phyloP scores from a whole-genome alignment of 768 basidiomycete species.

The Trichaptum fuscoviolaceum region DNA sequence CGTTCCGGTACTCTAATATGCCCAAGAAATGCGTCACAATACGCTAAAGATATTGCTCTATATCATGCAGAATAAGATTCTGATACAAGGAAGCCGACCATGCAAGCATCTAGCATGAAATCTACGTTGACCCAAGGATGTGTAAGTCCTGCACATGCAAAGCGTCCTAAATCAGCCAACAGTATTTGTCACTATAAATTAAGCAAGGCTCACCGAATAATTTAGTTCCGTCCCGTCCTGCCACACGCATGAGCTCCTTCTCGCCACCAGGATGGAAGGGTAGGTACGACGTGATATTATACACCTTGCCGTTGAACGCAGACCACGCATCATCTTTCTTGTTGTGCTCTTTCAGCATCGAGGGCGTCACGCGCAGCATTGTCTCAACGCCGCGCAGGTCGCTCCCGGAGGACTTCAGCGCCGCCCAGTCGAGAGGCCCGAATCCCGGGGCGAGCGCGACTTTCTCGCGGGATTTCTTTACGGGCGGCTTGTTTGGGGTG shows the following conservation, averaged over 20 bases:
- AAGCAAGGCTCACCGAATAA: slow-evolving; percentile 69
- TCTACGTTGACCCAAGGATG: slow-evolving; percentile 99
- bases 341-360: slow-evolving; percentile 74
- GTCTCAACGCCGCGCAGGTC: slow-evolving; percentile 78
- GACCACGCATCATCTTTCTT: slow-evolving; percentile 90
- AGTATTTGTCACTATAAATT: not conserved
- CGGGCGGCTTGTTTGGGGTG: slow-evolving; percentile 56
- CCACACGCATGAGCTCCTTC: slow-evolving; percentile 90
- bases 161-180: not conserved
- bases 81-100: slow-evolving; percentile 84
- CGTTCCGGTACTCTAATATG: not conserved
- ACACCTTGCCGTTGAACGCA: slow-evolving; percentile 87
- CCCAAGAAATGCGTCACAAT: not conserved
- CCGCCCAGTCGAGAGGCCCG: slow-evolving; percentile 92
- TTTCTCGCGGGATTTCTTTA: slow-evolving; percentile 63
- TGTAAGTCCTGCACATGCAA: slow-evolving; percentile 57
- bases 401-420: slow-evolving; percentile 71
- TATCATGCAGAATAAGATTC: slow-evolving; percentile 42
- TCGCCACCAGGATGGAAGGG: slow-evolving; percentile 93
- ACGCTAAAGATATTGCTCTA: not conserved
- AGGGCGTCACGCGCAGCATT: slow-evolving; percentile 66
- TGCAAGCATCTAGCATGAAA: slow-evolving; percentile 88
- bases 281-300: slow-evolving; percentile 92
- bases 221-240: slow-evolving; percentile 91
- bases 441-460: slow-evolving; percentile 89